A percentile compares a stretch with the other conserved stretches of the same genome.
These are phyloP conservation scores for Diplosphaera chodatii DNA, from an alignment of 139 green algal species.

Conservation along the genomic window DNA sequence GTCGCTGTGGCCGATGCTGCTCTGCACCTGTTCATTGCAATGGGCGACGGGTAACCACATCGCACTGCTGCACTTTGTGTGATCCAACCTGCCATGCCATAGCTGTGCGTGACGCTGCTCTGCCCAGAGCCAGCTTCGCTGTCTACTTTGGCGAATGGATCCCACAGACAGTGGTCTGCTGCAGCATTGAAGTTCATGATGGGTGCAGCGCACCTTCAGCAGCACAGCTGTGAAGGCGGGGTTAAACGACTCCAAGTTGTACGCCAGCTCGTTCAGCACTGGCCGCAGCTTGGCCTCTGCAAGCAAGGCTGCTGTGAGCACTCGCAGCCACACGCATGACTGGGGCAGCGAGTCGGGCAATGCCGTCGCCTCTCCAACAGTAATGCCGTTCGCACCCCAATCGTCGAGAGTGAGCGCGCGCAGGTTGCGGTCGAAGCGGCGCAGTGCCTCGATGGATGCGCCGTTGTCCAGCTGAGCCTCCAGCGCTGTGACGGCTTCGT, in stretches of 20 bases:
- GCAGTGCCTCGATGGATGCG: slow-evolving; percentile 55
- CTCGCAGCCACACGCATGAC: too few species aligned
- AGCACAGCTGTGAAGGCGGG: slow-evolving; percentile 82
- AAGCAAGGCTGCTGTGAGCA: too few species aligned
- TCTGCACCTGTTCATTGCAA: slow-evolving; percentile 69
- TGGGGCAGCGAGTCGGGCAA: too few species aligned
- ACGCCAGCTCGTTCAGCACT: slow-evolving; percentile 83
- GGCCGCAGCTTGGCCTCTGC: slow-evolving; percentile 67
- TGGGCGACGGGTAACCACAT: too few species aligned
- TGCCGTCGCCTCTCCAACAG: too few species aligned
- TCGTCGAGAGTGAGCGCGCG: slow-evolving; percentile 40
- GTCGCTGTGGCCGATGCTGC: slow-evolving; percentile 70
- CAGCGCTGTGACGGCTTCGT: slow-evolving; percentile 51
- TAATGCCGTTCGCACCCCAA: slow-evolving; percentile 62
- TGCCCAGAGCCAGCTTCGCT: too few species aligned
- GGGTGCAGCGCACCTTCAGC: slow-evolving; percentile 71
- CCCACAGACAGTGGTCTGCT: too few species aligned
- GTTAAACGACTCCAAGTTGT: slow-evolving; percentile 95
- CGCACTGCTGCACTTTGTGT: too few species aligned
- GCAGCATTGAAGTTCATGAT: too few species aligned
- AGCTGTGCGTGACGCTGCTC: too few species aligned
- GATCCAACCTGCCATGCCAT: too few species aligned
- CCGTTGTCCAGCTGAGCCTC: slow-evolving; percentile 77
- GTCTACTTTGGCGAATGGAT: too few species aligned
- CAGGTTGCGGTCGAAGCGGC: slow-evolving; percentile 75